Conservation (phyloP, 306 rosid species). For the Cicer pinnatifidum region DNA sequence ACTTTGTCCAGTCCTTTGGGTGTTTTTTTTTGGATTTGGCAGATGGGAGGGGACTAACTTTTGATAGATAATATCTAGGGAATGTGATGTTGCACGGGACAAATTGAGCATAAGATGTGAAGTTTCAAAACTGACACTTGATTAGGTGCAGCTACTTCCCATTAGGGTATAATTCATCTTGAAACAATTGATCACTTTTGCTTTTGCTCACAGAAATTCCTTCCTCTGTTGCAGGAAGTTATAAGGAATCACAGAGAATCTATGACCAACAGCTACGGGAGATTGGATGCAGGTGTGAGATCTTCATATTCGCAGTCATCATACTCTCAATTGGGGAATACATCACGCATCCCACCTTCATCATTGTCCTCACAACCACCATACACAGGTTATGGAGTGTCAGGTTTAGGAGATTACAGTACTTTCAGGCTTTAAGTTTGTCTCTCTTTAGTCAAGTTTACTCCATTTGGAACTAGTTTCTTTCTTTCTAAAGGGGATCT, state of each 20-base stretch:
- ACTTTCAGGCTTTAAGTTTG: slow-evolving; percentile 71
- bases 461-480: slow-evolving; percentile 45
- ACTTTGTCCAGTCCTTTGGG: background rate
- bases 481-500: slow-evolving; percentile 47
- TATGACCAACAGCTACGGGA: slow-evolving; percentile 58
- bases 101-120: slow-evolving; percentile 8
- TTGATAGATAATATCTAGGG: background rate
- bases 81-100: background rate
- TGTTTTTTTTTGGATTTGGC: background rate
- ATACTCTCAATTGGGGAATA: slow-evolving; percentile 64
- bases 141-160: slow-evolving; percentile 16
- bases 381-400: slow-evolving; percentile 67
- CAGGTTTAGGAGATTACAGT: slow-evolving; percentile 75
- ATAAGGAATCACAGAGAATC: slow-evolving; percentile 69
- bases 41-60: background rate
- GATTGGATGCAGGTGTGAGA: slow-evolving; percentile 58
- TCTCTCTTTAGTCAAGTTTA: slow-evolving; percentile 38
- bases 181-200: slow-evolving; percentile 27
- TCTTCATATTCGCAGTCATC: slow-evolving; percentile 50
- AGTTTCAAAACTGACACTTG: slow-evolving; percentile 4
- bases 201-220: slow-evolving; percentile 35
- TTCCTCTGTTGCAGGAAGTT: slow-evolving; percentile 64
- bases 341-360: slow-evolving; percentile 66
- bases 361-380: slow-evolving; percentile 69
- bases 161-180: slow-evolving; percentile 14